These are phyloP conservation scores for Stereocaulon alpinum DNA, from an alignment of 495 filamentous ascomycete genomes.

Conservation along the genomic window DNA sequence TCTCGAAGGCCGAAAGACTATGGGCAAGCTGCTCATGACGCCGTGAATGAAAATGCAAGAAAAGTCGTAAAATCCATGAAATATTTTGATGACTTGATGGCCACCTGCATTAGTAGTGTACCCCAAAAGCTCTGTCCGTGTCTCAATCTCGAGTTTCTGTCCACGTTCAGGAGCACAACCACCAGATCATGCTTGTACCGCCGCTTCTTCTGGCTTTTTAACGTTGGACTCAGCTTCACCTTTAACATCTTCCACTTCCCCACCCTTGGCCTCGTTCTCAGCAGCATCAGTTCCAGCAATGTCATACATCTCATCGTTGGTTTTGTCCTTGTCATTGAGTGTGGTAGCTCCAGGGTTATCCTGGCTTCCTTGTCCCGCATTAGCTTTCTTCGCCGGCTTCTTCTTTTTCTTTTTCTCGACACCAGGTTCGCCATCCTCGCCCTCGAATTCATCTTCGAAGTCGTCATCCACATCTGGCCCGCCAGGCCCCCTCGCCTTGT, in stretches of 20 bases:
- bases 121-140: too few species aligned
- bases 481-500: constrained; percentile 8
- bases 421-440: background rate
- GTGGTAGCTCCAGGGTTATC: background rate
- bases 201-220: too few species aligned
- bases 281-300: background rate
- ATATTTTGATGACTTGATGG: too few species aligned
- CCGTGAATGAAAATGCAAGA: constrained; percentile 19
- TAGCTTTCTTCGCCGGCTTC: background rate
- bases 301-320: too few species aligned
- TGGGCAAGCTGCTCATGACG: constrained; percentile 49
- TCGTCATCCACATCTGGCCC: background rate
- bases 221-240: too few species aligned
- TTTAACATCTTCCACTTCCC: too few species aligned
- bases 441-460: constrained; percentile 14
- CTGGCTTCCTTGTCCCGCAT: background rate
- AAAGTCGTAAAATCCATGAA: background rate
- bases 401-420: too few species aligned
- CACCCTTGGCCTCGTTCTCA: too few species aligned
- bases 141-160: too few species aligned
- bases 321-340: background rate
- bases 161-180: too few species aligned
- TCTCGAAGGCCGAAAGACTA: constrained; percentile 72
- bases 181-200: too few species aligned
- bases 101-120: too few species aligned